Evolutionary conservation across 306 rosid genomes (phyloP), one percentile per base, ranked within the genome.

Genomic region (Pterocarpus macrocarpus): DNA sequence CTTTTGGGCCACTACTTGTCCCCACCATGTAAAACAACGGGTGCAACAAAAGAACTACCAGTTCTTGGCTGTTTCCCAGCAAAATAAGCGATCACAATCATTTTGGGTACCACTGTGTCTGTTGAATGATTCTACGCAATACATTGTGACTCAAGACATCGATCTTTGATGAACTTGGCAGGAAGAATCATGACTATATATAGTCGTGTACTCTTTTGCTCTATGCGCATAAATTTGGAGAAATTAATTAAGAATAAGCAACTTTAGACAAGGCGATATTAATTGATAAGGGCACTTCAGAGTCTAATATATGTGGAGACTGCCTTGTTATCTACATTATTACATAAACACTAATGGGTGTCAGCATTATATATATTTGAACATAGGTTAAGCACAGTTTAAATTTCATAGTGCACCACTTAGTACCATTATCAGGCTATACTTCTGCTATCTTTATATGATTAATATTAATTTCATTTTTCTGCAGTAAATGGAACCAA

Each of bases 21-120:
- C 63, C 81, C 68, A 50, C 74, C 56, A 74, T 15, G 44, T 61
- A 64, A 75, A 84, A 69, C 71, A 39, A 84, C 53, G 69, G 69
- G 36, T 80, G 74, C 85, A 80, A 84, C 69, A 7, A 17, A 74
- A 75, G 4, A 80, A 75, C 71, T 30, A 66, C 14, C 14, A 69
- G 77, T 28, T 45, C 52, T 43, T 80, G 44, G 77, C 78, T 83
- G 53, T 73, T 49, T 55, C 77, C 57, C 65, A 53, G 5, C 32
- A 71, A 83, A 53, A 76, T 62, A 81, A 55, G 64, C 55, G 49
- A 64, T 22, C 74, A 47, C 12, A 33, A 43, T 73, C 41, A 56
- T 65, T 65, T 68, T 81, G 45, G 75, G 74, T 66, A 34, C 52
- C 39, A 65, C 33, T 43, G 63, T 63, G n/a, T 64, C 43, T 66